Percentiles rank a stretch among this genome's conserved stretches.
Evolutionary conservation across 2,329 filamentous ascomycete species (phyloP).

Genomic region (Stenocarpella maydis): DNA sequence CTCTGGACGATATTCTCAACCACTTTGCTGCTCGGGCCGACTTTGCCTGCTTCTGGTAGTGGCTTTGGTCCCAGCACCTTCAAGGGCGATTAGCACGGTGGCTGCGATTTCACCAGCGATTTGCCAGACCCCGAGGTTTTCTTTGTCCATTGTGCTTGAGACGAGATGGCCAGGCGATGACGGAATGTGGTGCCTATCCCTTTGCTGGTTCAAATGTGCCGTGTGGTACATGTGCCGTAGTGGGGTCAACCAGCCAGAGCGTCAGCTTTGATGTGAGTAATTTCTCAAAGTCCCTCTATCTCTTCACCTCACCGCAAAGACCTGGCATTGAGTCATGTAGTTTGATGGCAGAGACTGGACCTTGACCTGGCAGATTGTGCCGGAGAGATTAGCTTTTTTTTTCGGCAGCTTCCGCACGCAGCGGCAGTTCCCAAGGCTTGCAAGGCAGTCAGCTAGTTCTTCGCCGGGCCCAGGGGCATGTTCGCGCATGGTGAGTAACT

Average conservation of each 20-base stretch:
- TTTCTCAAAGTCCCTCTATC: background rate
- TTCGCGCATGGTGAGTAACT: constrained; percentile 35
- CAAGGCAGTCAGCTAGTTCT: background rate
- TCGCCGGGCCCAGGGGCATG: background rate
- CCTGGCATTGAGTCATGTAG: background rate
- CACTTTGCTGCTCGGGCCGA: background rate
- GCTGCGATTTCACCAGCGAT: background rate
- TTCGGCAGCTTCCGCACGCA: background rate
- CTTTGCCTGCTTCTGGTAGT: constrained; percentile 55
- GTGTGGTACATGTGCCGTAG: background rate
- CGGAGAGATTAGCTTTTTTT: background rate
- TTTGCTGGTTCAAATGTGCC: background rate
- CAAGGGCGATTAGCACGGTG: constrained; percentile 46
- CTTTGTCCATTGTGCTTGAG: constrained; percentile 46
- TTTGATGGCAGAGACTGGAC: background rate
- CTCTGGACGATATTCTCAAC: background rate
- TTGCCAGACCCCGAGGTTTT: constrained; percentile 48
- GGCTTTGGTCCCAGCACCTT: constrained; percentile 53
- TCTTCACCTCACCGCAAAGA: background rate
- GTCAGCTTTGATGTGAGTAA: background rate
- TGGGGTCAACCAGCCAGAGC: background rate
- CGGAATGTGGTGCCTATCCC: background rate
- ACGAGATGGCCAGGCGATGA: background rate
- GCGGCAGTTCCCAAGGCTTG: background rate
- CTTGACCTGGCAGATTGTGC: background rate